phyloP scores from a whole-genome alignment of 257 asterid genomes.

The Nicotiana obtusifolia region DNA sequence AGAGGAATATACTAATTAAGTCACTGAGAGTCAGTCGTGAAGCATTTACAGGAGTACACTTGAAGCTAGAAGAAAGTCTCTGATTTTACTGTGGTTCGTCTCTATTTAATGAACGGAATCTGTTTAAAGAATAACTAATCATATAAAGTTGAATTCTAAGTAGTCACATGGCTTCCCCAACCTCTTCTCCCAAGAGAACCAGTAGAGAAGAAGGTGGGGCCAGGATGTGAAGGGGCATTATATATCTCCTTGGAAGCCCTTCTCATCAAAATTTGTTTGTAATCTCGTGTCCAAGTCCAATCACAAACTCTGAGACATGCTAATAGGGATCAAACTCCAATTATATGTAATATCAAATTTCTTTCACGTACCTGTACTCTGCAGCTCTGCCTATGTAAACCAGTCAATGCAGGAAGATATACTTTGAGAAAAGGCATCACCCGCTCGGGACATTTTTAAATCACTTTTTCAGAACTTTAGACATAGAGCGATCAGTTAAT shows the following conservation, averaged over 20 bases:
- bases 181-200: neutral
- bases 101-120: neutral
- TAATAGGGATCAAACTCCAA: neutral
- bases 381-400: neutral
- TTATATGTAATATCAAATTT: neutral
- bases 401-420: neutral
- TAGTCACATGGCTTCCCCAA: neutral
- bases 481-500: neutral
- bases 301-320: neutral
- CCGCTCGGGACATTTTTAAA: neutral
- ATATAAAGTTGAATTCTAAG: neutral
- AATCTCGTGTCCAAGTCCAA: neutral
- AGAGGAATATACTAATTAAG: neutral
- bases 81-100: neutral
- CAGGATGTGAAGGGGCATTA: neutral
- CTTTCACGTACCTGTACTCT: neutral
- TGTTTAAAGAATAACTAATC: neutral
- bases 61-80: neutral
- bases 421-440: neutral
- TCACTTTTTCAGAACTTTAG: neutral
- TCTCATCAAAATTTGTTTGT: neutral
- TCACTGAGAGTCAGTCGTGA: neutral
- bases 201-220: neutral
- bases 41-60: neutral
- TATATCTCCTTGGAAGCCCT: slow-evolving; percentile 3